Evolutionary conservation across 192 early-diverging fungal genomes (phyloP).

Genomic region (Cladochytrium replicatum): DNA sequence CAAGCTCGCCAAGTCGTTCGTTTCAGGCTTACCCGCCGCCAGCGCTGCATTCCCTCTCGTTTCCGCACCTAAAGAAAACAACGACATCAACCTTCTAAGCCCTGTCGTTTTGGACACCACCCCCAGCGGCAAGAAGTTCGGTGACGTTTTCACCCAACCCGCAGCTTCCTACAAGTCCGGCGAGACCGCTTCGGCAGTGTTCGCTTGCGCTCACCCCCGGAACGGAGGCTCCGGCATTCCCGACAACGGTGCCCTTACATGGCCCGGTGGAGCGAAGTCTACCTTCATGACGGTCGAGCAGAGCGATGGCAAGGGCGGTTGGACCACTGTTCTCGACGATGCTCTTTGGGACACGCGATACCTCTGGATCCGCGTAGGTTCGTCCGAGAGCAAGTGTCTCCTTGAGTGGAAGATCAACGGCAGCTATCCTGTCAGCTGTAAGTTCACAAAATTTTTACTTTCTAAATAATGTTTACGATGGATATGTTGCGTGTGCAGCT

Average conservation of each 20-base stretch:
- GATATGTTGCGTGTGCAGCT: constrained; percentile 2
- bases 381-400: constrained; percentile 22
- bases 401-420: constrained; percentile 24
- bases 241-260: too few species aligned
- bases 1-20: constrained; percentile 36
- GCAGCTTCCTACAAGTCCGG: not conserved
- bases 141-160: constrained; percentile 20
- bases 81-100: too few species aligned
- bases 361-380: constrained; percentile 24
- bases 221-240: constrained; percentile 17
- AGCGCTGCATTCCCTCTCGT: constrained; percentile 3
- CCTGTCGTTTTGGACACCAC: constrained; percentile 26
- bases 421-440: constrained; percentile 8
- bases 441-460: not conserved
- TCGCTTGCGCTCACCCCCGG: constrained; percentile 36
- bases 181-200: constrained; percentile 18
- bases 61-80: not conserved
- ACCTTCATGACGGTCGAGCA: constrained; percentile 33
- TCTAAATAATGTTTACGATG: not conserved
- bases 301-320: constrained; percentile 9
- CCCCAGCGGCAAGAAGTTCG: constrained; percentile 22
- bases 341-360: constrained; percentile 34
- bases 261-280: constrained; percentile 1
- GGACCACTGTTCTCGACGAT: constrained; percentile 28
- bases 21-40: constrained; percentile 1